Base-by-base conservation (phyloP, 2,329 filamentous ascomycete genomes). In the Colletotrichum paranaense region DNA sequence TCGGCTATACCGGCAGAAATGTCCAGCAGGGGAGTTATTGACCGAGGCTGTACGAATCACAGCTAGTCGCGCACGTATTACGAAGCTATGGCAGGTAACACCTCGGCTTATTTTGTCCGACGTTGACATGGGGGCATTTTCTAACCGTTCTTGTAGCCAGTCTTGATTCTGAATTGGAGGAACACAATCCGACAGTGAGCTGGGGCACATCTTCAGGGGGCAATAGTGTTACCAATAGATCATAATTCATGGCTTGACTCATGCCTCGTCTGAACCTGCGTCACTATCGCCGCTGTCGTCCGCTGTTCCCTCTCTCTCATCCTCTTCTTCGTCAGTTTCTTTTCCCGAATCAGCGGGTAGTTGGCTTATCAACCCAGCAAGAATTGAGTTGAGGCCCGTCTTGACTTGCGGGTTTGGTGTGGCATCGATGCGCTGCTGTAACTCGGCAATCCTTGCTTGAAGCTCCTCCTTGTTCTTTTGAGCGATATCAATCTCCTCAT, bases 391-490 rank as follows among this genome's bases (percentile, higher is more conserved):
- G n/a, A 82, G 75, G 19, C 80, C 79, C 7, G 67, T 63, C 52
- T 69, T 77, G 2, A 82, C 68, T 46, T 81, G 80, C n/a, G 75
- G 75, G 26, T 72, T 80, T 14, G 68, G 62, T 4, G 78, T 77
- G 63, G 79, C 78, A 11, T 71, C 57, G 5, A 76, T 66, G 22
- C 77, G 78, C 0, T 75, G 24, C 64, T 81, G 78, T 9, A 81
- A 64, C 68, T 81, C 77, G 1, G 57, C 68, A 8, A 82, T 81
- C 46, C 79, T 81, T 7, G 66, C 76, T 32, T 73, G 76, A 2
- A 82, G 77, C 49, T 82, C 81, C 3, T 26, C 12, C 38, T 30
- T 64, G 12, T 72, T 70, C 4, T 12, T 55, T 16, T 28, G 57
- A 2, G 67, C 67, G 2, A 30, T 46, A 8, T 78, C 75, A 1